phyloP scores from a whole-genome alignment of 2,329 filamentous ascomycete species.

The Zymoseptoria crescenta region DNA sequence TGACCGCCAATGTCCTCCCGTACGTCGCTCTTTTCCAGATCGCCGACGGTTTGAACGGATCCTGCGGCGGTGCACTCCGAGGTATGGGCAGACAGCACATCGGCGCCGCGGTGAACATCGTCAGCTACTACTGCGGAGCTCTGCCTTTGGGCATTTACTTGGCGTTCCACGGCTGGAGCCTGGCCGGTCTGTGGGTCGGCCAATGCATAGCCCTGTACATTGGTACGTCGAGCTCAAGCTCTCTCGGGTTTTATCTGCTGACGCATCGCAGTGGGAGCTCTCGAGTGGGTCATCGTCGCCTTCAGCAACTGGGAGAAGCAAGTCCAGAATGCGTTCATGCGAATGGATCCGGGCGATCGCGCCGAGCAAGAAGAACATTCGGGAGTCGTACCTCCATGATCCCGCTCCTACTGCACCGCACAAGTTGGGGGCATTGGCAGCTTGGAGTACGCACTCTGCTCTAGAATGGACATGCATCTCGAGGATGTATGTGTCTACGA shows the following conservation, averaged over 20 bases:
- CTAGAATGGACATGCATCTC: no score
- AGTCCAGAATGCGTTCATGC: conserved; percentile 60
- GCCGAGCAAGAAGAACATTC: conserved; percentile 29
- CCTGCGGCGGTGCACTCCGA: conserved; percentile 69
- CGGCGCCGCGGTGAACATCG: conserved; percentile 70
- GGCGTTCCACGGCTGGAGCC: conserved; percentile 78
- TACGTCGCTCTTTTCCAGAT: conserved; percentile 87
- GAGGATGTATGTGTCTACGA: no score
- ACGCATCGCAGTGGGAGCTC: conserved; percentile 46
- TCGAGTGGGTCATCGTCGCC: conserved; percentile 74
- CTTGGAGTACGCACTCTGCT: no score
- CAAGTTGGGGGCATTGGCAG: no score
- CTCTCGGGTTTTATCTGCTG: background rate
- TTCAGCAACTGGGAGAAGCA: conserved; percentile 70
- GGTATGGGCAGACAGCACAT: conserved; percentile 85
- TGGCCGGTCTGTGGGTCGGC: conserved; percentile 70
- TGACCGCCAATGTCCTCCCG: conserved; percentile 73
- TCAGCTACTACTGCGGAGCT: conserved; percentile 78
- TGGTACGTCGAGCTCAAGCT: conserved; percentile 26
- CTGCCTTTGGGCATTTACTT: conserved; percentile 75
- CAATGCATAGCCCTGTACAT: conserved; percentile 61
- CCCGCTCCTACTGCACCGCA: no score
- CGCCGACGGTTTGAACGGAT: conserved; percentile 77
- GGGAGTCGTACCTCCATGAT: background rate
- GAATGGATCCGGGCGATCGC: conserved; percentile 52